phyloP scores from a whole-genome alignment of 1,284 basidiomycete species.

The Omphalotus olearius region DNA sequence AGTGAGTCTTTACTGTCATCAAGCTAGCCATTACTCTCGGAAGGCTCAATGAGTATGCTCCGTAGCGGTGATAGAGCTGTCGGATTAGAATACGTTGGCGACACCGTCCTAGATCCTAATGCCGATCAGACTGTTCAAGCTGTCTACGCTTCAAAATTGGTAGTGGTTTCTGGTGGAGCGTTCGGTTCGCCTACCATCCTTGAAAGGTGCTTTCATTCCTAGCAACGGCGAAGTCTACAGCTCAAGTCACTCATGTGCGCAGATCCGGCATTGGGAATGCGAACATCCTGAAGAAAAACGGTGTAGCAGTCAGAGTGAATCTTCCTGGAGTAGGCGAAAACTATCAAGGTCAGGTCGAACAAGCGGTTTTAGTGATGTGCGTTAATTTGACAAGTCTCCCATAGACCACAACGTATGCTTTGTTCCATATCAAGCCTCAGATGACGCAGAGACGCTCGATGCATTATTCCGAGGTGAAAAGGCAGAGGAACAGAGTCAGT shows the following conservation, averaged over 20 bases:
- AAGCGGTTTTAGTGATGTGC: not conserved
- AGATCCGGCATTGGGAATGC: slow-evolving; percentile 33
- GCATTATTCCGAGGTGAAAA: slow-evolving; percentile 10
- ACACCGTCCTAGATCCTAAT: slow-evolving; percentile 20
- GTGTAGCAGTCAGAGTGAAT: slow-evolving; percentile 31
- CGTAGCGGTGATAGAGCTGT: slow-evolving; percentile 20
- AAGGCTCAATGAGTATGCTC: too few relatives aligned
- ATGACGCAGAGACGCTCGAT: slow-evolving; percentile 13
- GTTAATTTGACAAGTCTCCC: not conserved
- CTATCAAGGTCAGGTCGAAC: slow-evolving; percentile 31
- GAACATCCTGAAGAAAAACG: slow-evolving; percentile 28
- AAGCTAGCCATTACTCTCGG: not conserved
- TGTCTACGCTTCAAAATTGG: slow-evolving; percentile 38
- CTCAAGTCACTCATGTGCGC: not conserved
- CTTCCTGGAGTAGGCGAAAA: slow-evolving; percentile 44
- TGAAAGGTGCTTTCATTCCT: slow-evolving; percentile 24
- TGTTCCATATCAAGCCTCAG: slow-evolving; percentile 10
- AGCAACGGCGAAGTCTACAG: too few relatives aligned
- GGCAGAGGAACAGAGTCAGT: slow-evolving; percentile 7
- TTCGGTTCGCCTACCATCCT: slow-evolving; percentile 53
- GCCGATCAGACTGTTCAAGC: slow-evolving; percentile 20
- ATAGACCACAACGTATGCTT: slow-evolving; percentile 13
- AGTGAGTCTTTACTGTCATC: slow-evolving; percentile 21
- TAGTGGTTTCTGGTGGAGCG: slow-evolving; percentile 46
- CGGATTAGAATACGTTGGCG: slow-evolving; percentile 22